Evolutionary conservation across 1,284 basidiomycete species (phyloP).

Genomic region (Pisolithus thermaeus): DNA sequence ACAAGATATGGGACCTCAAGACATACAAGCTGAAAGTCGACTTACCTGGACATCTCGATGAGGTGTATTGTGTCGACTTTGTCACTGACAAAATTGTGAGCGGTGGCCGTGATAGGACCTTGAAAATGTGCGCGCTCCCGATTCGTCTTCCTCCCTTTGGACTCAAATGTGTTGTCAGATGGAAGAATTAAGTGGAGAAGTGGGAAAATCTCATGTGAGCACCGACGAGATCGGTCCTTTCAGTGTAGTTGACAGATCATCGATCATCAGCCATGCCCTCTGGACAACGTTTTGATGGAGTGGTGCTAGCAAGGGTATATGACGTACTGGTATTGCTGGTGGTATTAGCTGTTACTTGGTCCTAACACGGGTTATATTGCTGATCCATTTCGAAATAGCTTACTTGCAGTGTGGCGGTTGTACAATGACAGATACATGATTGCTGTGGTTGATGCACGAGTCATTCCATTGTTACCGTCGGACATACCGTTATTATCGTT

Average conservation of each 20-base stretch:
- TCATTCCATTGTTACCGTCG: no score
- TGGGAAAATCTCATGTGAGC: background rate
- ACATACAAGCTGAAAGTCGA: constrained; percentile 93
- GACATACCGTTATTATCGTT: no score
- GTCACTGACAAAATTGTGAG: constrained; percentile 97
- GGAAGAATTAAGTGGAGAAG: constrained; percentile 22
- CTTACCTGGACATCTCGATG: constrained; percentile 93
- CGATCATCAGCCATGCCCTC: background rate
- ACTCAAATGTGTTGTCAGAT: constrained; percentile 17
- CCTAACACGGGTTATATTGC: no score
- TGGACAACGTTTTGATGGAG: background rate
- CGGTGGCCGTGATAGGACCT: constrained; percentile 73
- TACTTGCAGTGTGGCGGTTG: no score
- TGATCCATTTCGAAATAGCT: no score
- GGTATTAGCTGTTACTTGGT: no score
- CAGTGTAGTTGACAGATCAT: background rate
- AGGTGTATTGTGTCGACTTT: constrained; percentile 98
- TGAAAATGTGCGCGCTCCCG: constrained; percentile 58
- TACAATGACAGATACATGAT: no score
- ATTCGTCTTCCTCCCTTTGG: background rate
- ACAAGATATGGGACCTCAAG: constrained; percentile 89
- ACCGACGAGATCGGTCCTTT: background rate
- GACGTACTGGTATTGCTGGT: background rate
- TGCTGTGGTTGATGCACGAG: no score
- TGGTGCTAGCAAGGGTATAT: background rate